Conservation (phyloP, 1,139 yeast genomes). For the Suhomyces terraborum region DNA sequence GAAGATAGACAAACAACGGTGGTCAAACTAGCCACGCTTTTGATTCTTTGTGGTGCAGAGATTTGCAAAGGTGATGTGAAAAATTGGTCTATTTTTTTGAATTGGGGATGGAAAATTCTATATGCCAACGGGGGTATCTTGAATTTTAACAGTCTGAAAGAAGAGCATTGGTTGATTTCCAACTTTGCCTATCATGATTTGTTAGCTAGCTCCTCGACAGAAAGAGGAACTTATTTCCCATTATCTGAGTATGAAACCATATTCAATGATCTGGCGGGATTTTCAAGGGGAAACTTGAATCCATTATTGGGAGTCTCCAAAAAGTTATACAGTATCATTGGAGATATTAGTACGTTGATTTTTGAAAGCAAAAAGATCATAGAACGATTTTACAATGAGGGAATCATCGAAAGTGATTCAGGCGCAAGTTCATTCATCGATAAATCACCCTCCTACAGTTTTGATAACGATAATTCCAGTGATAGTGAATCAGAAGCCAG, state of each 20-base stretch:
- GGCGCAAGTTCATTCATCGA: slow-evolving; percentile 5
- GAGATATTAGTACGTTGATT: slow-evolving; percentile 67
- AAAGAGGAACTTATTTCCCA: slow-evolving; percentile 60
- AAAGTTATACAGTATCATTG: slow-evolving; percentile 63
- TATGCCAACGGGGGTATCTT: slow-evolving; percentile 61
- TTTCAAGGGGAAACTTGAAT: slow-evolving; percentile 50
- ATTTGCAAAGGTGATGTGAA: slow-evolving; percentile 76
- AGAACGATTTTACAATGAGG: slow-evolving; percentile 20
- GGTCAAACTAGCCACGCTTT: slow-evolving; percentile 61
- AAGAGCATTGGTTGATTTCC: slow-evolving; percentile 73
- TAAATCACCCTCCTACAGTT: slow-evolving; percentile 9
- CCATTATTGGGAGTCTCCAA: slow-evolving; percentile 76
- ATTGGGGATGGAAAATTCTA: slow-evolving; percentile 62
- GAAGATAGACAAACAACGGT: slow-evolving; percentile 28
- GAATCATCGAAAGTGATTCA: slow-evolving; percentile 8
- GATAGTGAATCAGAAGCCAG: slow-evolving; percentile 26
- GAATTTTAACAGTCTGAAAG: slow-evolving; percentile 53
- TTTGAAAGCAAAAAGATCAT: slow-evolving; percentile 46
- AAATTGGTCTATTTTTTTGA: slow-evolving; percentile 64
- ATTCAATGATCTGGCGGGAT: slow-evolving; percentile 40
- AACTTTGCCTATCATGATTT: slow-evolving; percentile 84
- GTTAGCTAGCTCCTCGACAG: slow-evolving; percentile 59
- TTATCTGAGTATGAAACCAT: slow-evolving; percentile 57
- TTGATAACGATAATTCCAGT: slow-evolving; percentile 2
- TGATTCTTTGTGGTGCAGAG: slow-evolving; percentile 71